Percentiles rank a stretch among this genome's conserved stretches.
These are phyloP conservation scores for Exidia glandulosa DNA, from an alignment of 768 basidiomycete species.

Conservation along the genomic window DNA sequence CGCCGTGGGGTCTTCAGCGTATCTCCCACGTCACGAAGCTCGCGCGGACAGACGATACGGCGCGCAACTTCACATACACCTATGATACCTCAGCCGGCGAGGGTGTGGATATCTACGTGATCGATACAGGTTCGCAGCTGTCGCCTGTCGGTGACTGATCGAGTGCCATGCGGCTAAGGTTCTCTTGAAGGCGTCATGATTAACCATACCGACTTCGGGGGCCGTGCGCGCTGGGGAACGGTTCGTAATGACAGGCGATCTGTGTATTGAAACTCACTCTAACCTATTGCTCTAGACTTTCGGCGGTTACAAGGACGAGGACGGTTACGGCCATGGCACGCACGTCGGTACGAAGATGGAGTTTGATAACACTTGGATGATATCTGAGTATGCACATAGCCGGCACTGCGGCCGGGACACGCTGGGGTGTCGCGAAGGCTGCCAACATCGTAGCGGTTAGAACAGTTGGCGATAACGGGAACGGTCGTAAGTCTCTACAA, in stretches of 20 bases:
- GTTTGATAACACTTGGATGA: background rate
- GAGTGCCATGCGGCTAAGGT: background rate
- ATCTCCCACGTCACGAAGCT: constrained; percentile 9
- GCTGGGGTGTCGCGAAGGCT: constrained; percentile 93
- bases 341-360: constrained; percentile 12
- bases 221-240: constrained; percentile 32
- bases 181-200: background rate
- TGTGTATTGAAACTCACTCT: background rate
- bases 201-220: constrained; percentile 26
- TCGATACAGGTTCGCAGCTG: constrained; percentile 12
- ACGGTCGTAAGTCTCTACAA: constrained; percentile 13
- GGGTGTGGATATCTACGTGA: constrained; percentile 2
- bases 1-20: constrained; percentile 14
- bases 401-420: constrained; percentile 86
- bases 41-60: background rate
- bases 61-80: background rate
- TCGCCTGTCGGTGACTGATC: background rate
- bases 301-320: constrained; percentile 12
- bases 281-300: background rate
- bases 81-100: constrained; percentile 3
- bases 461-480: constrained; percentile 15
- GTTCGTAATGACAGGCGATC: constrained; percentile 21
- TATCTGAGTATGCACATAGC: constrained; percentile 25
- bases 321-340: constrained; percentile 27
- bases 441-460: constrained; percentile 74